These are phyloP conservation scores for Blastomyces percursus DNA, from an alignment of 2,329 filamentous ascomycete species.

Conservation along the genomic window DNA sequence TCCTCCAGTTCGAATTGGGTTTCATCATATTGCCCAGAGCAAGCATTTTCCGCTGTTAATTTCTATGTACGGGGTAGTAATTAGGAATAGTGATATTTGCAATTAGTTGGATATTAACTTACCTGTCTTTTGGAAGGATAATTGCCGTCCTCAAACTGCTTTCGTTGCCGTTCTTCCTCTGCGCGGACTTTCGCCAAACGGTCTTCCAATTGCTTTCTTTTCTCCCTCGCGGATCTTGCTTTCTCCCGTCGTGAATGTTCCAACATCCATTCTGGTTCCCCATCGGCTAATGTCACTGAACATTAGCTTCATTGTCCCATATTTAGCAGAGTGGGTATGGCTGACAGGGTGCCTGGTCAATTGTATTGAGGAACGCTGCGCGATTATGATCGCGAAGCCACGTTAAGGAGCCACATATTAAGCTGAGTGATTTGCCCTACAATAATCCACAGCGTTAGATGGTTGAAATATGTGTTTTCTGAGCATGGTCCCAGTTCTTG, in stretches of 20 bases:
- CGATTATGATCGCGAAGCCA: constrained; percentile 81
- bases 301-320: background rate
- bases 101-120: constrained; percentile 10
- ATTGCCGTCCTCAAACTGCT: constrained; percentile 41
- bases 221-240: constrained; percentile 52
- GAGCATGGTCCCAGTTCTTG: background rate
- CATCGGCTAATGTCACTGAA: constrained; percentile 34
- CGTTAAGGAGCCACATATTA: constrained; percentile 79
- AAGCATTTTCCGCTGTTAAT: constrained; percentile 15
- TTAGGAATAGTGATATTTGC: background rate
- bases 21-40: constrained; percentile 40
- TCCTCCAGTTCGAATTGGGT: constrained; percentile 66
- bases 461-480: background rate
- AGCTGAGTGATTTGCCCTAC: constrained; percentile 77
- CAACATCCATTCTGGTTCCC: constrained; percentile 76
- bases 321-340: background rate
- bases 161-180: constrained; percentile 50
- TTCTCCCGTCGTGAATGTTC: constrained; percentile 63
- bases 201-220: constrained; percentile 63
- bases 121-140: constrained; percentile 38
- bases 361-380: constrained; percentile 43
- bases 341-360: constrained; percentile 27
- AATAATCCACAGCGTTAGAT: background rate
- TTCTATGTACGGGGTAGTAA: constrained; percentile 18
- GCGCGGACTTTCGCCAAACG: constrained; percentile 53